Conservation (phyloP, 495 filamentous ascomycete genomes). For the Aspergillus haitiensis region DNA sequence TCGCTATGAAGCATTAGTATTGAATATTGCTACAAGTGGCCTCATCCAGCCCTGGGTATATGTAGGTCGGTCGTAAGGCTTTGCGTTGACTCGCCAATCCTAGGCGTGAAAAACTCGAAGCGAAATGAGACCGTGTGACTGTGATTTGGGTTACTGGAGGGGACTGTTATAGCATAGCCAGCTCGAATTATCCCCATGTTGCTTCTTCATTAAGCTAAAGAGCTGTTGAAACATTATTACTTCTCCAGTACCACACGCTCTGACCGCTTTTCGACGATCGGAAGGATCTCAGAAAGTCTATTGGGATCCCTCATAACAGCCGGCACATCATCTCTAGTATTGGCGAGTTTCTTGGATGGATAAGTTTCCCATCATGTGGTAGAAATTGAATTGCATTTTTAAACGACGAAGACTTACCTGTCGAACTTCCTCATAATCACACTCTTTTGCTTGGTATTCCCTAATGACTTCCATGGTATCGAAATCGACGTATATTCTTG, state of each 20-base stretch:
- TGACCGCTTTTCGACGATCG: conserved; percentile 60
- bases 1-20: no score
- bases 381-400: not conserved
- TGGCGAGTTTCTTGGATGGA: conserved; percentile 60
- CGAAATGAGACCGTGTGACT: no score
- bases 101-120: no score
- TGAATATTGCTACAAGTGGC: no score
- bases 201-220: no score
- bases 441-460: conserved; percentile 84
- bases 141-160: no score
- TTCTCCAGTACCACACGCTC: conserved; percentile 40
- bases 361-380: conserved; percentile 1
- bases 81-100: no score
- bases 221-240: not conserved
- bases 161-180: no score
- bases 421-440: conserved; percentile 72
- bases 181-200: no score
- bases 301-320: conserved; percentile 83
- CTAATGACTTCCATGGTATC: conserved; percentile 74
- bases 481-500: conserved; percentile 91
- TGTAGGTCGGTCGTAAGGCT: no score
- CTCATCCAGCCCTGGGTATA: no score
- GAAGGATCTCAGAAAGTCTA: conserved; percentile 68
- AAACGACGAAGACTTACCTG: conserved; percentile 51
- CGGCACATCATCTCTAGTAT: conserved; percentile 71